These are phyloP conservation scores for Carex scoparia DNA, from an alignment of 176 grass and related monocot species.

Conservation along the genomic window DNA sequence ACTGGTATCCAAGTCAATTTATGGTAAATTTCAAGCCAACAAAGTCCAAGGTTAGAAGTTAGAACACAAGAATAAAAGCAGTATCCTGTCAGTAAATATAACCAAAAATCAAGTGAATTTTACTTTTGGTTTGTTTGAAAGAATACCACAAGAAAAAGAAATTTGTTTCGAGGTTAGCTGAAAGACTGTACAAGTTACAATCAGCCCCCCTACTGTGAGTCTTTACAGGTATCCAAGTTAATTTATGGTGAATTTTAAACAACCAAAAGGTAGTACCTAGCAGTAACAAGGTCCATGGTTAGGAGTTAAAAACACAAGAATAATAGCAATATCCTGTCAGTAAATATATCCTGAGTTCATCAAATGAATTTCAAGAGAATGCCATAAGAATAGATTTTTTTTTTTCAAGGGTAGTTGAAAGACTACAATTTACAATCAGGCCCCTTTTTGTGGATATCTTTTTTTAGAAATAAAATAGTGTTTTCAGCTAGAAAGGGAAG, in stretches of 20 bases:
- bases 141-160: not conserved
- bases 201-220: not conserved
- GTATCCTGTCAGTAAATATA: not conserved
- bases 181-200: not conserved
- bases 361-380: too few relatives aligned
- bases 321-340: not conserved
- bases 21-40: not conserved
- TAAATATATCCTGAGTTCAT: not conserved
- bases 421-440: too few relatives aligned
- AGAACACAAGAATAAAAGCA: not conserved
- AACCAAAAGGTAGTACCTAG: not conserved
- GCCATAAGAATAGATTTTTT: too few relatives aligned
- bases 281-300: not conserved
- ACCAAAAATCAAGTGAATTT: not conserved
- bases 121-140: too few relatives aligned
- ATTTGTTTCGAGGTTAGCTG: not conserved
- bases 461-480: too few relatives aligned
- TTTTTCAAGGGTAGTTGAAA: too few relatives aligned
- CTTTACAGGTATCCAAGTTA: not conserved
- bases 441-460: too few relatives aligned
- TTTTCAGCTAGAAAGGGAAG: too few relatives aligned
- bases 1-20: not conserved
- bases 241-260: not conserved
- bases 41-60: not conserved
- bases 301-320: not conserved